A percentile compares a stretch with the other conserved stretches of the same genome.
phyloP scores from a whole-genome alignment of 208 protist genomes.

The Crithidia sp. region DNA sequence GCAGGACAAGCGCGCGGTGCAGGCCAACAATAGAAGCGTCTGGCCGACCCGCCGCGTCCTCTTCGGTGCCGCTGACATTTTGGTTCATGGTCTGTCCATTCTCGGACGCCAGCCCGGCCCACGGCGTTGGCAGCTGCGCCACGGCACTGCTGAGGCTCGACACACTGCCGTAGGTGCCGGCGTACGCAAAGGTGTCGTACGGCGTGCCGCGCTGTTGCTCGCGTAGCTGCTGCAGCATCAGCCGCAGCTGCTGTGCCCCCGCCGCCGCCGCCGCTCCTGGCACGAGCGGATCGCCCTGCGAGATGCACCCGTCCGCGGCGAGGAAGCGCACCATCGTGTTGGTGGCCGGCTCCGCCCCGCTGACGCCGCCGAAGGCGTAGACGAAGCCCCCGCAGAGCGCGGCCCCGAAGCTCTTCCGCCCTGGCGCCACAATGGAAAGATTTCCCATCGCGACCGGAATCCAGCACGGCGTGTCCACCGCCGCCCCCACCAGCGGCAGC shows the following conservation, averaged over 20 bases:
- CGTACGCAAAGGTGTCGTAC: conserved; percentile 47
- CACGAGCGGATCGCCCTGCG: conserved; percentile 34
- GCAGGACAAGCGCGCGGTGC: conserved; percentile 71
- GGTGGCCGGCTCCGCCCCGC: conserved; percentile 64
- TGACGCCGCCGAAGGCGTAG: conserved; percentile 83
- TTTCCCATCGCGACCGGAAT: conserved; percentile 86
- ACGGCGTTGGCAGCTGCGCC: conserved; percentile 23
- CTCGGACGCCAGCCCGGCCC: background rate
- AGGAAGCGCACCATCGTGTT: conserved; percentile 83
- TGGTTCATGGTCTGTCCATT: background rate
- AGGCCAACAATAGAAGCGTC: conserved; percentile 41
- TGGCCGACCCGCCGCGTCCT: conserved; percentile 3
- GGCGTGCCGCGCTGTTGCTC: conserved; percentile 31
- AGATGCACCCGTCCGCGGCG: conserved; percentile 79
- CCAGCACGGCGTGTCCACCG: conserved; percentile 56
- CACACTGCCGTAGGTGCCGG: conserved; percentile 45
- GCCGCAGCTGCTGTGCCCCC: conserved; percentile 28
- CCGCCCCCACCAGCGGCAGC: conserved; percentile 43
- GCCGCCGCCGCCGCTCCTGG: conserved; percentile 33
- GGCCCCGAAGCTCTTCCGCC: conserved; percentile 69
- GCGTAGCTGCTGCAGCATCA: conserved; percentile 44
- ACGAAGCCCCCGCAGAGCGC: conserved; percentile 83
- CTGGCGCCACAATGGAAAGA: conserved; percentile 63
- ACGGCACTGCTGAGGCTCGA: conserved; percentile 6
- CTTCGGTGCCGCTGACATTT: background rate